phyloP scores from a whole-genome alignment of 257 asterid genomes.

The Rehmannia glutinosa region DNA sequence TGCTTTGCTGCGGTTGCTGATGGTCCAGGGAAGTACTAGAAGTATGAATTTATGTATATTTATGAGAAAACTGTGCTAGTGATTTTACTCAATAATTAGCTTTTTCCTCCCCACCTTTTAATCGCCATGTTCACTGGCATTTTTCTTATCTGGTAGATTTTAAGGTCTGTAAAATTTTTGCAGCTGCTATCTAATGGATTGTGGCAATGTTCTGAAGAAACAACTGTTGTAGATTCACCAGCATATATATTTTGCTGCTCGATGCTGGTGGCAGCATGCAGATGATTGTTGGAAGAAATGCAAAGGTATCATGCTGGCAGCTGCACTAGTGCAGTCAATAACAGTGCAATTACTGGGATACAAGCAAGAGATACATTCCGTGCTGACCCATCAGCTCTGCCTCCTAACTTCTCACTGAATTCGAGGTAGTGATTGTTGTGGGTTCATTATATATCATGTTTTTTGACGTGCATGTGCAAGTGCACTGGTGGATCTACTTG shows the following conservation, averaged over 20 bases:
- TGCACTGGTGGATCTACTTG: not conserved
- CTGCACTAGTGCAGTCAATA: conserved; percentile 99
- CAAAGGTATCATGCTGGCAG: conserved; percentile 94
- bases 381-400: conserved; percentile 55
- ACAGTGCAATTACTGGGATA: conserved; percentile 61
- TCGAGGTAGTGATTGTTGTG: conserved; percentile 52
- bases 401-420: conserved; percentile 62
- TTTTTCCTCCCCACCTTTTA: no score
- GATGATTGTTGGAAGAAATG: conserved; percentile 90
- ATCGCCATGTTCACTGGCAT: no score
- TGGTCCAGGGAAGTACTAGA: not conserved
- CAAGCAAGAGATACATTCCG: conserved; percentile 82
- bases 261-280: conserved; percentile 97
- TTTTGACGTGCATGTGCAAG: conserved; percentile 4
- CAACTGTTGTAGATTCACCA: conserved; percentile 16
- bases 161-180: no score
- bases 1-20: no score
- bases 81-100: not conserved
- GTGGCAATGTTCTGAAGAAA: conserved; percentile 8
- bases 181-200: not conserved
- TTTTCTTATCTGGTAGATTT: no score
- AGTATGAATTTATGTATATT: not conserved
- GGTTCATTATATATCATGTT: conserved; percentile 10
- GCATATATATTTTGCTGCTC: conserved; percentile 42
- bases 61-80: not conserved